phyloP scores from a whole-genome alignment of 805 yeast genomes.

The Metschnikowia cubensis region DNA sequence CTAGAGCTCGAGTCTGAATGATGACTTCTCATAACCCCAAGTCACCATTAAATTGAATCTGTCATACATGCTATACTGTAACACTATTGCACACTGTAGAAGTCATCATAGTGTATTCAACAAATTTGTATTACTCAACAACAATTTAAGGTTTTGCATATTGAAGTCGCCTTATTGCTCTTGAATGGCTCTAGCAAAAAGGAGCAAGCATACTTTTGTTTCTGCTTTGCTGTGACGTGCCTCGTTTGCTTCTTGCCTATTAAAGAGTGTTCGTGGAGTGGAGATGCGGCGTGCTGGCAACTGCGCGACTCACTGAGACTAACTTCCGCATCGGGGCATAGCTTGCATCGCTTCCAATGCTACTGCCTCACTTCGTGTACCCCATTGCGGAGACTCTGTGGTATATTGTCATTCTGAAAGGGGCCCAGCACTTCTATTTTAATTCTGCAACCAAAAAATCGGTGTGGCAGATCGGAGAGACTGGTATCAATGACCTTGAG shows the following conservation, averaged over 20 bases:
- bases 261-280: not conserved
- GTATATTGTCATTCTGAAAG: constrained; percentile 28
- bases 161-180: too few relatives aligned
- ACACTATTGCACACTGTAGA: too few relatives aligned
- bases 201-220: too few relatives aligned
- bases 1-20: not conserved
- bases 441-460: constrained; percentile 19
- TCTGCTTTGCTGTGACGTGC: too few relatives aligned
- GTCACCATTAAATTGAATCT: too few relatives aligned
- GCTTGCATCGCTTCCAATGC: constrained; percentile 1
- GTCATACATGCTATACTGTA: not conserved
- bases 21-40: not conserved
- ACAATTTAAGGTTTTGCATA: too few relatives aligned
- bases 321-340: constrained; percentile 2
- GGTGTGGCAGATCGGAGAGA: constrained; percentile 34
- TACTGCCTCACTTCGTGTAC: constrained; percentile 14
- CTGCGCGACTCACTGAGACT: not conserved
- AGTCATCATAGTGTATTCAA: too few relatives aligned
- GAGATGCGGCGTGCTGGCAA: not conserved
- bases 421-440: constrained; percentile 30
- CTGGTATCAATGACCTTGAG: constrained; percentile 18
- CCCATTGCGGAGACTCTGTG: constrained; percentile 18
- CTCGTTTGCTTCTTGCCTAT: not conserved
- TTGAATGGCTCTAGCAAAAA: too few relatives aligned
- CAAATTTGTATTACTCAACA: too few relatives aligned